Conservation (phyloP, 1,139 yeast species). For the Diutina mesorugosa region DNA sequence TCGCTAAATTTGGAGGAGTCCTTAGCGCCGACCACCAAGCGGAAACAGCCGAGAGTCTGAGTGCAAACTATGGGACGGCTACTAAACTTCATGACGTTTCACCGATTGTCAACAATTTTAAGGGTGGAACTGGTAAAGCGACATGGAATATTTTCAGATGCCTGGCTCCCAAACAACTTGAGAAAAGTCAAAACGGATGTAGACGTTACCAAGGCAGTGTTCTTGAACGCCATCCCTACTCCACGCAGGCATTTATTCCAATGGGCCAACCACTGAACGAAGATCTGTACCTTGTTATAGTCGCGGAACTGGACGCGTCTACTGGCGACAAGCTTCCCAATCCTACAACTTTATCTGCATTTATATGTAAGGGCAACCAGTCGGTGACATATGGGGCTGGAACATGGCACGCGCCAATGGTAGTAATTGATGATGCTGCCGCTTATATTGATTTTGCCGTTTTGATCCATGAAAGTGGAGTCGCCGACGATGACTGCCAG, state of each 20-base stretch:
- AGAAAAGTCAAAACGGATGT: constrained; percentile 9
- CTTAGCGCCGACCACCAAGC: constrained; percentile 34
- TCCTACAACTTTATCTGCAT: constrained; percentile 48
- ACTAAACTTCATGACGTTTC: constrained; percentile 63
- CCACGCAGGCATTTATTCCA: constrained; percentile 88
- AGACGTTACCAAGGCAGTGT: constrained; percentile 47
- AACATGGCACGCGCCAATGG: constrained; percentile 84
- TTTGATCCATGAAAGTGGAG: constrained; percentile 74
- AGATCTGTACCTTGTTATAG: constrained; percentile 64
- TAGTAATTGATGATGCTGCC: constrained; percentile 43
- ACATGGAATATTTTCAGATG: constrained; percentile 81
- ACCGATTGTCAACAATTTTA: constrained; percentile 43
- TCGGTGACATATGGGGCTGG: constrained; percentile 80
- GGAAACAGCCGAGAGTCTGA: constrained; percentile 16
- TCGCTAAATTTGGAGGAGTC: constrained; percentile 32
- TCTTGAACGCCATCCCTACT: constrained; percentile 77
- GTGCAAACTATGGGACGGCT: constrained; percentile 93
- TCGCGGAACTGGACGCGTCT: constrained; percentile 43
- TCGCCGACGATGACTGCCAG: constrained; percentile 24
- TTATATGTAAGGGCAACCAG: constrained; percentile 68
- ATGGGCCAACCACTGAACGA: constrained; percentile 50
- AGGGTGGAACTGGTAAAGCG: constrained; percentile 36
- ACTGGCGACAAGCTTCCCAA: constrained; percentile 42
- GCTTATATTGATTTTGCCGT: constrained; percentile 70
- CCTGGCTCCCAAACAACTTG: constrained; percentile 54